phyloP scores from a whole-genome alignment of 768 basidiomycete genomes.

The Lentinula boryana region DNA sequence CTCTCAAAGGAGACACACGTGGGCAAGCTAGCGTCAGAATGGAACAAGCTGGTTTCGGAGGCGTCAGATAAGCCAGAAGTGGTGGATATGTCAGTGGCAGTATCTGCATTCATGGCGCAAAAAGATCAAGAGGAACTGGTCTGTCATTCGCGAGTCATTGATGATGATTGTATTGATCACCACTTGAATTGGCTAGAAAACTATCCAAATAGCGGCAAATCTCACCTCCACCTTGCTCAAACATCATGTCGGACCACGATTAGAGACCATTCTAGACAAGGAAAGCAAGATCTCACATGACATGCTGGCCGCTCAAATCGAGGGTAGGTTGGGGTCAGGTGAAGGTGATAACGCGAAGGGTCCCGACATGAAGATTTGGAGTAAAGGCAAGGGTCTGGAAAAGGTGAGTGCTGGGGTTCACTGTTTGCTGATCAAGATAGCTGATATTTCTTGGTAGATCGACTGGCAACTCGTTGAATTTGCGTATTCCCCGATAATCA shows the following conservation, averaged over 20 bases:
- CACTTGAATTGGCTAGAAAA: conserved; percentile 51
- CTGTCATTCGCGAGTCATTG: background rate
- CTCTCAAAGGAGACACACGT: conserved; percentile 78
- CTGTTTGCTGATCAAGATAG: background rate
- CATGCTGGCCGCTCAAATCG: conserved; percentile 77
- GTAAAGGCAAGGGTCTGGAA: conserved; percentile 63
- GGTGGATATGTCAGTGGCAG: conserved; percentile 70
- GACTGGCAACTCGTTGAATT: conserved; percentile 92
- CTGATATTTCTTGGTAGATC: conserved; percentile 39
- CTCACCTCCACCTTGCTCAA: conserved; percentile 83
- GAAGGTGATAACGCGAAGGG: conserved; percentile 73
- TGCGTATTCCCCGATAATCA: conserved; percentile 93
- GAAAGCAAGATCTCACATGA: conserved; percentile 91
- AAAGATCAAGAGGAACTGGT: conserved; percentile 94
- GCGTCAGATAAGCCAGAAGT: conserved; percentile 60
- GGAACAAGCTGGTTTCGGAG: conserved; percentile 61
- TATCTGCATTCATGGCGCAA: conserved; percentile 75
- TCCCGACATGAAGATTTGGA: conserved; percentile 93
- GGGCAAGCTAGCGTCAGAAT: conserved; percentile 85
- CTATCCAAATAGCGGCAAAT: conserved; percentile 62
- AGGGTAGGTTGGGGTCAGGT: conserved; percentile 81
- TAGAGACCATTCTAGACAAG: conserved; percentile 88
- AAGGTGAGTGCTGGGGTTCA: conserved; percentile 47
- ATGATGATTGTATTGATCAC: conserved; percentile 7
- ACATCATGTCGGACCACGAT: conserved; percentile 80